Evolutionary conservation across 345 rosid genomes (phyloP).

Genomic region (Heritiera littoralis): DNA sequence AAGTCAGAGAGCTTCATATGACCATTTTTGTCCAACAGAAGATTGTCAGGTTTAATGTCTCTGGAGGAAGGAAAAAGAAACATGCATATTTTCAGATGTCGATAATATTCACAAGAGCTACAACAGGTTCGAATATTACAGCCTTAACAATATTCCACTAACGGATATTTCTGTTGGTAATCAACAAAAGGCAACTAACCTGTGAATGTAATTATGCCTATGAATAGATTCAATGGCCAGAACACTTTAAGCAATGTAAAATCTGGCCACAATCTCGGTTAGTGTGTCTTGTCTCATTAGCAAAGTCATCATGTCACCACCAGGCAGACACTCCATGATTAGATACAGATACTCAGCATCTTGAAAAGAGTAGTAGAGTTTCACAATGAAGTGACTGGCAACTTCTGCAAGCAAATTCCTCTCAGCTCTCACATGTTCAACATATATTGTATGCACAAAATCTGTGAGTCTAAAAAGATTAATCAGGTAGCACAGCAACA

Average conservation of each 20-base stretch:
- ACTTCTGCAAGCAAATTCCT: conserved; percentile 98
- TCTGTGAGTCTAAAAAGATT: conserved; percentile 11
- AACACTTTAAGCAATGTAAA: conserved; percentile 86
- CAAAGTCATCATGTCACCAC: conserved; percentile 96
- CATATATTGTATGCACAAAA: conserved; percentile 41
- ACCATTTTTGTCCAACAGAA: conserved; percentile 83
- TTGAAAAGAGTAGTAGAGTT: conserved; percentile 90
- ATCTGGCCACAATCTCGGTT: conserved; percentile 88
- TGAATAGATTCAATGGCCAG: conserved; percentile 95
- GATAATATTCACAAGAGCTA: conserved; percentile 13
- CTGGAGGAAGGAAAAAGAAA: conserved; percentile 40
- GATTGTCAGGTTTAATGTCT: conserved; percentile 97
- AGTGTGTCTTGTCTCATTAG: conserved; percentile 91
- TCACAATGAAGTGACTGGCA: conserved; percentile 84
- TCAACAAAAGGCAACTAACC: conserved; percentile 46
- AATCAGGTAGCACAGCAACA: background rate
- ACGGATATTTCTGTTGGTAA: conserved; percentile 9
- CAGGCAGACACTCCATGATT: conserved; percentile 93
- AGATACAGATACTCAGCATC: conserved; percentile 76
- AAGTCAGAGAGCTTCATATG: conserved; percentile 95
- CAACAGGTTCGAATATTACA: conserved; percentile 2
- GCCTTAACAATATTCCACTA: conserved; percentile 6
- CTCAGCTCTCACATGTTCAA: conserved; percentile 91
- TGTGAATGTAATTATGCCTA: conserved; percentile 85
- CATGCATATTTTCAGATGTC: conserved; percentile 3